Conservation (phyloP, 148 eudicot species). For the Cornus controversa region DNA sequence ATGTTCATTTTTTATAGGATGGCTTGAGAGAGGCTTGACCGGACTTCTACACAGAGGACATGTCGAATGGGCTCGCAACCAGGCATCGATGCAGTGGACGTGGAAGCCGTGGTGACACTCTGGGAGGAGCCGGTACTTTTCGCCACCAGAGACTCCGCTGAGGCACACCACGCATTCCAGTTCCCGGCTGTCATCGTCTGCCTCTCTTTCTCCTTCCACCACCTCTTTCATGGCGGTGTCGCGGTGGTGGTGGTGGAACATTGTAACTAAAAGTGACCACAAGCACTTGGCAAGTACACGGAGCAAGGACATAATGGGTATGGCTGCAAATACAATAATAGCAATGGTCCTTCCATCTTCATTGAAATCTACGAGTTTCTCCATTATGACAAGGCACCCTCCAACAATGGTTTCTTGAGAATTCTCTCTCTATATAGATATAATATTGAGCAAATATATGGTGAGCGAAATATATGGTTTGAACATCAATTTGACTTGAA, state of each 20-base stretch:
- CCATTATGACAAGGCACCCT: too few relatives aligned
- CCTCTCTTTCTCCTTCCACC: not conserved
- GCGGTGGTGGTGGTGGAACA: not conserved
- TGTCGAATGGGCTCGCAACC: constrained; percentile 11
- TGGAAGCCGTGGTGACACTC: constrained; percentile 16
- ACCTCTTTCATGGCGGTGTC: not conserved
- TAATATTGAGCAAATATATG: not conserved
- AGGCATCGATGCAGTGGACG: constrained; percentile 13
- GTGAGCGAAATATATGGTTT: not conserved
- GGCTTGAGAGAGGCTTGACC: not conserved
- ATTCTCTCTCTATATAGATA: not conserved
- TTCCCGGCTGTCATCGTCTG: not conserved
- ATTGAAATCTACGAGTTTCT: not conserved
- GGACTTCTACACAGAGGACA: constrained; percentile 19
- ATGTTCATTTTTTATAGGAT: not conserved
- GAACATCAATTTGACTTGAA: not conserved
- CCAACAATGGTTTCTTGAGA: not conserved
- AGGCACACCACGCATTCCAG: constrained; percentile 15
- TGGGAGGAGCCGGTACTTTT: not conserved
- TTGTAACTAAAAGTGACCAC: not conserved
- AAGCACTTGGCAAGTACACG: not conserved
- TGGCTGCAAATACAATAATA: not conserved
- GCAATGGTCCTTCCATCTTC: not conserved
- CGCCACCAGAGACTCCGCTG: not conserved
- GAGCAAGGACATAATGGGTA: not conserved